These are phyloP conservation scores for Aspergillus biplanus DNA, from an alignment of 495 filamentous ascomycete genomes.

Conservation along the genomic window DNA sequence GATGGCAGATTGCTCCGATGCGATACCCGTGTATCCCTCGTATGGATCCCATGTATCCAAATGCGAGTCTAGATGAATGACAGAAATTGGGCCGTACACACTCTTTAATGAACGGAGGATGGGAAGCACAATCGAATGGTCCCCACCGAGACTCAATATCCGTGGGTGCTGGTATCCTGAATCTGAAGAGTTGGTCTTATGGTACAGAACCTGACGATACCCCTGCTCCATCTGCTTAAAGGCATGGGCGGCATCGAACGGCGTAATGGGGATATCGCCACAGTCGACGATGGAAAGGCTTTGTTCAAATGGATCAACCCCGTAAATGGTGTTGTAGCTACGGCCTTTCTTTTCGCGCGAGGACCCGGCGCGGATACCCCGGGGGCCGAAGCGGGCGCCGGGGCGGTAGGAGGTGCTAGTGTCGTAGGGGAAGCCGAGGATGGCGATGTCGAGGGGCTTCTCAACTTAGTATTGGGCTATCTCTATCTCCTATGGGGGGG, in stretches of 20 bases:
- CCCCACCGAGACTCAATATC: constrained; percentile 63
- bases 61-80: constrained; percentile 66
- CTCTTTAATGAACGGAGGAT: constrained; percentile 59
- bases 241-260: constrained; percentile 59
- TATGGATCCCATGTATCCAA: constrained; percentile 58
- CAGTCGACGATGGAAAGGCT: constrained; percentile 64
- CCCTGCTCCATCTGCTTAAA: constrained; percentile 64
- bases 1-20: constrained; percentile 32
- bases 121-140: constrained; percentile 65
- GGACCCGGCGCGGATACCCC: constrained; percentile 66
- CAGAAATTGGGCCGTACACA: constrained; percentile 56
- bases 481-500: neutral
- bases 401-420: constrained; percentile 64
- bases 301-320: constrained; percentile 54
- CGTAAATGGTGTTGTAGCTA: constrained; percentile 38
- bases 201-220: constrained; percentile 33
- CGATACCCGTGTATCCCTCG: constrained; percentile 29
- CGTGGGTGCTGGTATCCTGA: constrained; percentile 29
- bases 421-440: constrained; percentile 33
- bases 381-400: constrained; percentile 71
- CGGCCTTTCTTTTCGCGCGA: constrained; percentile 32
- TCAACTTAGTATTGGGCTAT: neutral
- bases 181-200: constrained; percentile 27
- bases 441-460: constrained; percentile 28
- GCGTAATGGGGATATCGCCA: constrained; percentile 64